Evolutionary conservation across 352 stramenopile species (phyloP).

Genomic region (Phytophthora syringae): DNA sequence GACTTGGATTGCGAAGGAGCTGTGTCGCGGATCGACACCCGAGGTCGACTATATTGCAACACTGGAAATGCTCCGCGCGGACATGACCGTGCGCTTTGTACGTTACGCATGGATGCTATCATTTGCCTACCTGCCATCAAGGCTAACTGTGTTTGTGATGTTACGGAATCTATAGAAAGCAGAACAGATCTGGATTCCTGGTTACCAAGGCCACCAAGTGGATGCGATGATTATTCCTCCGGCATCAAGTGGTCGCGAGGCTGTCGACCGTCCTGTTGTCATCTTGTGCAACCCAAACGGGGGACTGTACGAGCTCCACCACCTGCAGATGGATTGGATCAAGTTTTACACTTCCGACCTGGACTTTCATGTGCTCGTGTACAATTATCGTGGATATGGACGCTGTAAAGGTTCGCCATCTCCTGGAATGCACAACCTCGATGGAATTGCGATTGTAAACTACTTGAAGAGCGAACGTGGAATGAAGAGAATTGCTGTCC

Average conservation of each 20-base stretch:
- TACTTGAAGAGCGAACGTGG: slow-evolving; percentile 65
- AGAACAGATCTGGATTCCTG: slow-evolving; percentile 83
- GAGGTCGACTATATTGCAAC: slow-evolving; percentile 73
- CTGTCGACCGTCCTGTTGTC: slow-evolving; percentile 51
- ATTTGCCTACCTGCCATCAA: not conserved
- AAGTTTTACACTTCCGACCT: slow-evolving; percentile 84
- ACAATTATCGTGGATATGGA: slow-evolving; percentile 90
- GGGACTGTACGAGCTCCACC: slow-evolving; percentile 87
- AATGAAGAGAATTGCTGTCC: slow-evolving; percentile 69
- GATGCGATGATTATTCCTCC: slow-evolving; percentile 84
- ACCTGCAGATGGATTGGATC: slow-evolving; percentile 91
- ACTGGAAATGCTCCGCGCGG: slow-evolving; percentile 82
- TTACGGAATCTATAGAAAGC: slow-evolving; percentile 49
- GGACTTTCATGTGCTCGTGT: slow-evolving; percentile 82
- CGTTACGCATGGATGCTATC: slow-evolving; percentile 14
- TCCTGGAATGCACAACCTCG: slow-evolving; percentile 64
- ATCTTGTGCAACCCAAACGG: slow-evolving; percentile 89
- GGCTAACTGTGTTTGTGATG: slow-evolving; percentile 5
- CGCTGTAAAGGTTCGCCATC: slow-evolving; percentile 70
- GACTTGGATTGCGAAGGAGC: slow-evolving; percentile 61
- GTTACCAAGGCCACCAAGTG: slow-evolving; percentile 64
- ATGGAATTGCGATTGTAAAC: slow-evolving; percentile 76
- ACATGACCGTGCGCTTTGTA: slow-evolving; percentile 81
- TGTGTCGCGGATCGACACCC: slow-evolving; percentile 46
- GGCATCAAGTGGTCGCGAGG: slow-evolving; percentile 38